Percentiles rank a stretch among this genome's conserved stretches.
Evolutionary conservation across 2,329 filamentous ascomycete species (phyloP).

Genomic region (Aureobasidium sp.): DNA sequence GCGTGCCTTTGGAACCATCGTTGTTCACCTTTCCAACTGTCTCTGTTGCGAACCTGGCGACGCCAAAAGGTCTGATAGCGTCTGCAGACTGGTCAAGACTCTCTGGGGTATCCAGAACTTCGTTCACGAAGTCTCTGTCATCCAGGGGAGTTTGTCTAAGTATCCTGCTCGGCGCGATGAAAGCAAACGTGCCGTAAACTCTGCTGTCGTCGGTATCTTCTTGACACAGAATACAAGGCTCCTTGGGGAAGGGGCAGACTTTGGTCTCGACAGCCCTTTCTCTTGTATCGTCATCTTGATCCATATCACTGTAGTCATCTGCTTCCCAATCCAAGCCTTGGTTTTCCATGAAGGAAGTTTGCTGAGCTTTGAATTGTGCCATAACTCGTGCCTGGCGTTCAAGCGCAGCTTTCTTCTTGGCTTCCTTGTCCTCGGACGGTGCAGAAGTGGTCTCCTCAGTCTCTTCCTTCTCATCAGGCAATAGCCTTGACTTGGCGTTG

Average conservation of each 20-base stretch:
- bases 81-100: constrained; percentile 83
- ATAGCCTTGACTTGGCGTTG: constrained; percentile 51
- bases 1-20: constrained; percentile 60
- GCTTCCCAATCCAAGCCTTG: constrained; percentile 86
- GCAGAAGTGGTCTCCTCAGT: constrained; percentile 53
- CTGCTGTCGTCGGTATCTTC: constrained; percentile 86
- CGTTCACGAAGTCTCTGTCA: constrained; percentile 74
- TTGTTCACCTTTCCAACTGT: constrained; percentile 67
- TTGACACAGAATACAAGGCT: constrained; percentile 92
- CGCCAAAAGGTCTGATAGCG: constrained; percentile 75
- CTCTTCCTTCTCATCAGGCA: constrained; percentile 32
- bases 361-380: constrained; percentile 96
- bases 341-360: constrained; percentile 86
- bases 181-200: constrained; percentile 87
- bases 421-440: constrained; percentile 52
- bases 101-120: constrained; percentile 67
- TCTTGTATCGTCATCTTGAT: constrained; percentile 54
- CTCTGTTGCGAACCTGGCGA: constrained; percentile 77
- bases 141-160: constrained; percentile 77
- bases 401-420: constrained; percentile 82
- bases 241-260: constrained; percentile 82
- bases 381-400: constrained; percentile 90
- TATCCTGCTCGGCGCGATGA: constrained; percentile 78
- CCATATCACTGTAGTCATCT: constrained; percentile 67
- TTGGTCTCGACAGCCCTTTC: constrained; percentile 60